Conservation (phyloP, 257 asterid species). For the Capsicum rhomboideum region DNA sequence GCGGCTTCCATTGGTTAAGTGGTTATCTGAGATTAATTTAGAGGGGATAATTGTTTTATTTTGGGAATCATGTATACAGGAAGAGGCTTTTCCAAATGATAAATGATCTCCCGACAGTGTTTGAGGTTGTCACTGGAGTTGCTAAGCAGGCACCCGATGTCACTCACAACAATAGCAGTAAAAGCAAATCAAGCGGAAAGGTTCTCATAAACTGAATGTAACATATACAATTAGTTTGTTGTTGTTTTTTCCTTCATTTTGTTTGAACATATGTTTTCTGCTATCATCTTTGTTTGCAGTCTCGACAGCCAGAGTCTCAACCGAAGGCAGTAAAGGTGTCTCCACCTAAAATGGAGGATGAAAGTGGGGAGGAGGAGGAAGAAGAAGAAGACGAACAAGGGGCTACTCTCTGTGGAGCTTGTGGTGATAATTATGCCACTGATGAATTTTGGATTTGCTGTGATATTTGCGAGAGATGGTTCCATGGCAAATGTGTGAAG, state of each 20-base stretch:
- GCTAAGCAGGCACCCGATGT: constrained; percentile 30
- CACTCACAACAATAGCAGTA: constrained; percentile 35
- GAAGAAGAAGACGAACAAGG: constrained; percentile 49
- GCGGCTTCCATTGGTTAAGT: neutral
- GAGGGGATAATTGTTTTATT: neutral
- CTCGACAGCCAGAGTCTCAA: constrained; percentile 27
- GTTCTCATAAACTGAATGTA: neutral
- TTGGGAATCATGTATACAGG: constrained; percentile 24
- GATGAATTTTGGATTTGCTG: constrained; percentile 33
- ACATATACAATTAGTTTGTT: neutral
- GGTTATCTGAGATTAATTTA: neutral
- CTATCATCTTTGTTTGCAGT: constrained; percentile 9
- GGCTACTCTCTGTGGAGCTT: constrained; percentile 49
- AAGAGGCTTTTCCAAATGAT: constrained; percentile 57
- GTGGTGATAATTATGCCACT: constrained; percentile 38
- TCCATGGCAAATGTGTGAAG: constrained; percentile 8
- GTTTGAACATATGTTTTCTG: neutral
- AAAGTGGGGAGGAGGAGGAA: constrained; percentile 32
- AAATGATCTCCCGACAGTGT: constrained; percentile 44
- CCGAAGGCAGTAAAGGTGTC: constrained; percentile 25
- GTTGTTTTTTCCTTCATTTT: neutral
- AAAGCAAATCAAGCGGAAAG: constrained; percentile 30
- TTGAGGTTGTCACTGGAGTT: constrained; percentile 42
- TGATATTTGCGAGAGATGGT: constrained; percentile 5
- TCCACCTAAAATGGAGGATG: constrained; percentile 35